Evolutionary conservation across 129 eudicot genomes (phyloP).

Genomic region (Chrysanthemum makinoi): DNA sequence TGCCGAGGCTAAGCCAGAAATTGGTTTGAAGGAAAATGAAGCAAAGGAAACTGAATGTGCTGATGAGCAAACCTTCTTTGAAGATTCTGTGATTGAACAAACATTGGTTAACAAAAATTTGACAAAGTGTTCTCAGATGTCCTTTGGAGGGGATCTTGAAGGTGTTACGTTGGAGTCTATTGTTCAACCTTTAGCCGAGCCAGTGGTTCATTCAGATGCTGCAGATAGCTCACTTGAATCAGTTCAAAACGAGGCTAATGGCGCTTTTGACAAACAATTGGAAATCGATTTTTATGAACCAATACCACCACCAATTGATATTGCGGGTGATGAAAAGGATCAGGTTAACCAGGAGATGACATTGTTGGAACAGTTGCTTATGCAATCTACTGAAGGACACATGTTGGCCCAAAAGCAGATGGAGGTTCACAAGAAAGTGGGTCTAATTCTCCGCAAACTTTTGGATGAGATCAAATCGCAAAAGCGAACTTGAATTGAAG

Average conservation of each 20-base stretch:
- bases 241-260: background rate
- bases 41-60: background rate
- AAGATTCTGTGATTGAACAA: background rate
- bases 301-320: background rate
- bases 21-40: background rate
- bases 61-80: slow-evolving; percentile 11
- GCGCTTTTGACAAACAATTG: background rate
- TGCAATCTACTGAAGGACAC: background rate
- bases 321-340: background rate
- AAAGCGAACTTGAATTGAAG: background rate
- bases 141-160: background rate
- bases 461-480: background rate
- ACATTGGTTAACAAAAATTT: background rate
- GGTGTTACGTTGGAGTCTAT: background rate
- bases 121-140: too few species aligned
- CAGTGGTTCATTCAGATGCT: background rate
- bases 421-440: background rate
- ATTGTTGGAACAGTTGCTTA: background rate
- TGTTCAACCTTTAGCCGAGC: background rate
- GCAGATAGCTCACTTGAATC: background rate
- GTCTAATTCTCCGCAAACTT: background rate
- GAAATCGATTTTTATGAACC: background rate
- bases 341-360: background rate
- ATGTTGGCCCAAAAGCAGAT: background rate
- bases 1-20: background rate